These are phyloP conservation scores for Tetrahymena malaccensis DNA, from an alignment of 73 alveolate genomes.

Conservation along the genomic window DNA sequence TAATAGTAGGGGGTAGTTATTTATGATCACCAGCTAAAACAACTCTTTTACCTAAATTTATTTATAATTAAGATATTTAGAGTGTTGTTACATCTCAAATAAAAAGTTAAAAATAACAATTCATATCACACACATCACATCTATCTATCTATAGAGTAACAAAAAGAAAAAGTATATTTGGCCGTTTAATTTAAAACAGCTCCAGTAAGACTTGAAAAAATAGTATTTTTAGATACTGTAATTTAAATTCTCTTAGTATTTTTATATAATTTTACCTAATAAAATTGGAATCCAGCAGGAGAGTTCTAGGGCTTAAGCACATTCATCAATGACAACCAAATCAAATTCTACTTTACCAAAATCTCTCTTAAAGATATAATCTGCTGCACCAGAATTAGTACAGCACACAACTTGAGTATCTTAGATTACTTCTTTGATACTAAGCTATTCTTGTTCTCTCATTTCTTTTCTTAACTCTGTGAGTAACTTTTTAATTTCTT, in stretches of 20 bases:
- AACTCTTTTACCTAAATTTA: constrained; percentile 50
- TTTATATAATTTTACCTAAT: constrained; percentile 40
- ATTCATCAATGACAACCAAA: constrained; percentile 92
- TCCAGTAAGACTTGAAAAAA: neutral
- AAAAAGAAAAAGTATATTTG: too few relatives aligned
- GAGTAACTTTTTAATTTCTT: constrained; percentile 31
- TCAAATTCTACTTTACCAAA: constrained; percentile 76
- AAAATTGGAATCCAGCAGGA: constrained; percentile 95
- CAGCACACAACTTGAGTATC: constrained; percentile 21
- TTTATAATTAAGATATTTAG: neutral
- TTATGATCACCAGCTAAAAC: constrained; percentile 99
- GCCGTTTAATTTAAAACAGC: neutral
- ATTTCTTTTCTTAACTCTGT: constrained; percentile 1
- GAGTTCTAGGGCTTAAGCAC: constrained; percentile 95
- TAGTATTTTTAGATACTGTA: too few relatives aligned
- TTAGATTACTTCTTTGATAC: constrained; percentile 16
- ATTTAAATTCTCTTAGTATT: neutral
- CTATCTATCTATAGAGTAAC: too few relatives aligned
- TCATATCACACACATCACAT: neutral
- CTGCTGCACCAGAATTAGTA: constrained; percentile 44
- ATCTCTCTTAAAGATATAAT: constrained; percentile 44
- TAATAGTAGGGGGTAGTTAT: constrained; percentile 95
- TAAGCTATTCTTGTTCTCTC: constrained; percentile 9
- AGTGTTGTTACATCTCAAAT: neutral
- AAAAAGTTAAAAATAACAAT: too few relatives aligned